Conservation (phyloP, 306 rosid genomes). For the Carpinus viminea region DNA sequence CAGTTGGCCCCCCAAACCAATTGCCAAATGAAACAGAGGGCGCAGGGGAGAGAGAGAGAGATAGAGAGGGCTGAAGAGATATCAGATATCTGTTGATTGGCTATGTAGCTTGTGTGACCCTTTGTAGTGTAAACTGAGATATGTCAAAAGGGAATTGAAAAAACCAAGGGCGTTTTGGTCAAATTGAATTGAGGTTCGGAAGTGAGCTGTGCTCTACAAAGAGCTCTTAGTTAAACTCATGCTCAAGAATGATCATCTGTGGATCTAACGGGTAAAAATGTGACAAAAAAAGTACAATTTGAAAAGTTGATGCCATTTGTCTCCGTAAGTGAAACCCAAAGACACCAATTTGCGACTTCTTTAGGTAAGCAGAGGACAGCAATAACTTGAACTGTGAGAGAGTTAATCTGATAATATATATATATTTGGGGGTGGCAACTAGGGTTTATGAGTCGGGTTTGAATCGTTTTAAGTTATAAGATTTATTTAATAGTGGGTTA, state of each 20-base stretch:
- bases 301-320: slow-evolving; percentile 5
- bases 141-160: slow-evolving; percentile 19
- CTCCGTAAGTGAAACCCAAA: slow-evolving; percentile 11
- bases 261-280: slow-evolving; percentile 12
- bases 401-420: neutral
- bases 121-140: slow-evolving; percentile 31
- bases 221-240: slow-evolving; percentile 6
- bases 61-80: slow-evolving; percentile 37
- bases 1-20: slow-evolving; percentile 26
- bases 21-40: slow-evolving; percentile 42
- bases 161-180: slow-evolving; percentile 35
- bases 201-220: neutral
- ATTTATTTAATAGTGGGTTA: too few relatives aligned
- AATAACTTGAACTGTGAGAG: neutral
- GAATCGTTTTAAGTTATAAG: too few relatives aligned
- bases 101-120: slow-evolving; percentile 48
- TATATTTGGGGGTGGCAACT: too few relatives aligned
- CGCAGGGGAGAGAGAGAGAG: slow-evolving; percentile 26
- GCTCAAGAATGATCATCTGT: slow-evolving; percentile 1
- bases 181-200: neutral
- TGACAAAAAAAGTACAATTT: neutral
- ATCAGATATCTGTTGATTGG: slow-evolving; percentile 65
- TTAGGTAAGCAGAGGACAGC: neutral
- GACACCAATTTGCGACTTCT: neutral
- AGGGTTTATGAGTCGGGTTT: too few relatives aligned